phyloP scores from a whole-genome alignment of 768 basidiomycete species.

The Cystofilobasidium ferigula region DNA sequence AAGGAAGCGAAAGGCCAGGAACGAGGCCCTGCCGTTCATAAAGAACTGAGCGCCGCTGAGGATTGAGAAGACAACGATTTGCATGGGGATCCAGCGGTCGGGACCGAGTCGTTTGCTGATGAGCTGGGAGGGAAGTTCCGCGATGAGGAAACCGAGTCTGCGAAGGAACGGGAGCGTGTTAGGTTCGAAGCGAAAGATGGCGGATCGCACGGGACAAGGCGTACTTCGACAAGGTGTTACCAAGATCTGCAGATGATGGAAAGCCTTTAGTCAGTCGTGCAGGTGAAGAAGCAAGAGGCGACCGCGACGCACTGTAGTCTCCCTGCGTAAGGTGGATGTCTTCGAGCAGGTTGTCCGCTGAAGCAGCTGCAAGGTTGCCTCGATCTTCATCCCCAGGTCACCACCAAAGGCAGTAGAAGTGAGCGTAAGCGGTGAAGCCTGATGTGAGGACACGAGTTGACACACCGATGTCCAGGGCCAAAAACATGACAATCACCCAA shows the following conservation, averaged over 20 bases:
- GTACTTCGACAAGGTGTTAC: too few species aligned
- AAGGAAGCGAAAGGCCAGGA: conserved; percentile 23
- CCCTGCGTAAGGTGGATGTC: conserved; percentile 30
- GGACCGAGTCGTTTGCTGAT: conserved; percentile 41
- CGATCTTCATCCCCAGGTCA: conserved; percentile 32
- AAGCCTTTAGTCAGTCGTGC: not conserved
- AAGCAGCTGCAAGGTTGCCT: conserved; percentile 44
- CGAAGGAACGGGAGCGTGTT: too few species aligned
- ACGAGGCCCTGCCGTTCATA: conserved; percentile 19
- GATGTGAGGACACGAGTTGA: too few species aligned
- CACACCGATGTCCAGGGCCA: conserved; percentile 30
- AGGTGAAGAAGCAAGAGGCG: not conserved
- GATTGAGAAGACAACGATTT: conserved; percentile 36
- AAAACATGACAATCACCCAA: too few species aligned
- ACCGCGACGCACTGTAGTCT: conserved; percentile 27
- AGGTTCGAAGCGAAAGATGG: too few species aligned
- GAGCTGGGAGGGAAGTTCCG: conserved; percentile 29
- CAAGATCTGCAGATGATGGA: conserved; percentile 31
- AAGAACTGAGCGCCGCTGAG: conserved; percentile 3
- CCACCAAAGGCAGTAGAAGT: too few species aligned
- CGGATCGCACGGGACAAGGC: too few species aligned
- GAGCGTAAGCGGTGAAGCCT: too few species aligned
- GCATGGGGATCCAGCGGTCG: conserved; percentile 31
- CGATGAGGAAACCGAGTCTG: conserved; percentile 29
- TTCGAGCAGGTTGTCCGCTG: conserved; percentile 29